Evolutionary conservation across 768 basidiomycete genomes (phyloP).

Genomic region (Kondoa malvinella): DNA sequence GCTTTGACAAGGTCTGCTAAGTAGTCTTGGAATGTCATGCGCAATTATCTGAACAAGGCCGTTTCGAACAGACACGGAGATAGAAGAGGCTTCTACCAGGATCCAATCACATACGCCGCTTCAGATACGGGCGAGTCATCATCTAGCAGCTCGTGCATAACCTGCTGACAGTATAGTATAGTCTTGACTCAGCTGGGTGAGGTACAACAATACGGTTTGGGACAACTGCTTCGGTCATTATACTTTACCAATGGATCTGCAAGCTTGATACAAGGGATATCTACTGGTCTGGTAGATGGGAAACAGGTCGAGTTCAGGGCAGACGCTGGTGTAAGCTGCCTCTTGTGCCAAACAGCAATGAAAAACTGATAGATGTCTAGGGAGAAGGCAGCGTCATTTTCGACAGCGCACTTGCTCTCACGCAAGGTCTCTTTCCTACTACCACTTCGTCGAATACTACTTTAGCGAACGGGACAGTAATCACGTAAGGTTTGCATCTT

Average conservation of each 20-base stretch:
- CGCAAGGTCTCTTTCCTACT: slow-evolving; percentile 52
- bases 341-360: background rate
- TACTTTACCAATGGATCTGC: background rate
- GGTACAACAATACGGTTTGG: background rate
- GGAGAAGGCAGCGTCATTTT: slow-evolving; percentile 52
- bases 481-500: slow-evolving; percentile 48
- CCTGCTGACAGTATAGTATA: background rate
- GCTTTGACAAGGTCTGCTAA: background rate
- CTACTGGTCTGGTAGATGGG: background rate
- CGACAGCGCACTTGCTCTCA: slow-evolving; percentile 48
- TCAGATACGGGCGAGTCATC: background rate
- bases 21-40: too few relatives aligned
- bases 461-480: slow-evolving; percentile 49
- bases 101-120: background rate
- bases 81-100: background rate
- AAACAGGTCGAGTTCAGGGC: background rate
- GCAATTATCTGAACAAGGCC: too few relatives aligned
- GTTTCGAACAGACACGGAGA: too few relatives aligned
- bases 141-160: background rate
- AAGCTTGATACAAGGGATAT: background rate
- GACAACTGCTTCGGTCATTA: background rate
- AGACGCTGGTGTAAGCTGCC: background rate
- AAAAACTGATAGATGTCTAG: background rate
- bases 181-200: background rate
- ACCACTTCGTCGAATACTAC: slow-evolving; percentile 42